Percentiles rank a stretch among this genome's conserved stretches.
phyloP scores from a whole-genome alignment of 192 early-diverging fungal genomes.

The Coemansia sp. region DNA sequence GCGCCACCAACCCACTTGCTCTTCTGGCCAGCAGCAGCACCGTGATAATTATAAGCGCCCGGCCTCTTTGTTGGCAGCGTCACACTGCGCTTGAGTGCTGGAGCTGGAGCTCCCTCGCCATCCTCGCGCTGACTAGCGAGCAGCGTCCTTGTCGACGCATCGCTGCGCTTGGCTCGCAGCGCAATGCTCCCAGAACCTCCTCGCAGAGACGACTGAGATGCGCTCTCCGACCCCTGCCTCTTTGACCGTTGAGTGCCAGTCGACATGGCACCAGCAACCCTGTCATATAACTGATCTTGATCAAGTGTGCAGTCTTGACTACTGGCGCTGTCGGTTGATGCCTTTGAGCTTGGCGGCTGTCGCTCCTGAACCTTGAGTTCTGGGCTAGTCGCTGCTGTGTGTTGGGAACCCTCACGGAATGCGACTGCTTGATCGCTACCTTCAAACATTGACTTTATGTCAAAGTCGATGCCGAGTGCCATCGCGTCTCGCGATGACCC shows the following conservation, averaged over 20 bases:
- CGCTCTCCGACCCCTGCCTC: neutral
- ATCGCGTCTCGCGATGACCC: constrained; percentile 47
- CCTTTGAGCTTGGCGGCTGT: constrained; percentile 1
- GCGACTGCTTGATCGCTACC: neutral
- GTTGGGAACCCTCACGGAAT: neutral
- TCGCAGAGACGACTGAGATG: neutral
- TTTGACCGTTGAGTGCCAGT: neutral
- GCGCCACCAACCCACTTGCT: constrained; percentile 44
- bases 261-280: neutral
- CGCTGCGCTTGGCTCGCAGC: constrained; percentile 31
- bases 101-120: neutral
- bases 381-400: neutral
- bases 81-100: constrained; percentile 40
- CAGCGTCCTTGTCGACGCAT: constrained; percentile 26
- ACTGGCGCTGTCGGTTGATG: constrained; percentile 8
- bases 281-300: neutral
- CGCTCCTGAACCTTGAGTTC: neutral
- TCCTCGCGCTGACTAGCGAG: constrained; percentile 31
- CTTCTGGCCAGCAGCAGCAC: constrained; percentile 12
- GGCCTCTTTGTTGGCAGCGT: constrained; percentile 42
- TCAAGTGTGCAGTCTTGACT: constrained; percentile 9
- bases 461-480: constrained; percentile 51
- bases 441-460: constrained; percentile 40
- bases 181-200: constrained; percentile 16
- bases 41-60: constrained; percentile 2